These are phyloP conservation scores for Xylaria curta DNA, from an alignment of 495 filamentous ascomycete genomes.

Conservation along the genomic window DNA sequence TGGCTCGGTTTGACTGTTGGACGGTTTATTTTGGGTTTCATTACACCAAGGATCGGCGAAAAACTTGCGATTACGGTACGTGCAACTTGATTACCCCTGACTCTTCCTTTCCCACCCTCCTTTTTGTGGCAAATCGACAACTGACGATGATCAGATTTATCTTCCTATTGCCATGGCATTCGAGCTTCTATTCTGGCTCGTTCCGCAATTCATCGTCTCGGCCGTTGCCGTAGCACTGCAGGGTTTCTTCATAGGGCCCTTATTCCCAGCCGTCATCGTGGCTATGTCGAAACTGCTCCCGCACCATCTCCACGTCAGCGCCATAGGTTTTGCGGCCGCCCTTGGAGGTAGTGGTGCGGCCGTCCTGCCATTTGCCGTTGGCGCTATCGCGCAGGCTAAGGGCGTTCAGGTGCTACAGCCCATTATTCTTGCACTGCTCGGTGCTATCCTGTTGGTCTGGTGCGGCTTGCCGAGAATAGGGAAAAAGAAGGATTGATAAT, in stretches of 20 bases:
- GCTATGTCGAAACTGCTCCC: slow-evolving; percentile 84
- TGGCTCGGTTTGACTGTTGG: slow-evolving; percentile 84
- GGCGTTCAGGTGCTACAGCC: slow-evolving; percentile 83
- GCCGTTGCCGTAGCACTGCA: slow-evolving; percentile 76
- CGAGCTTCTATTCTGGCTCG: slow-evolving; percentile 82
- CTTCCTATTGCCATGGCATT: slow-evolving; percentile 67
- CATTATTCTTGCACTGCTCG: slow-evolving; percentile 71
- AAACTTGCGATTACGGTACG: slow-evolving; percentile 61
- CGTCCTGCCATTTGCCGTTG: slow-evolving; percentile 82
- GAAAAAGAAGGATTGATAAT: slow-evolving; percentile 25
- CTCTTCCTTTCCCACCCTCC: background rate
- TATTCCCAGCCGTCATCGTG: slow-evolving; percentile 81
- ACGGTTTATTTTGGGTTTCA: slow-evolving; percentile 71
- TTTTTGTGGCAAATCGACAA: slow-evolving; percentile 49
- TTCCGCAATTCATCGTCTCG: slow-evolving; percentile 76
- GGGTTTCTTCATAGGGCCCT: slow-evolving; percentile 80
- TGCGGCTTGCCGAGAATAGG: slow-evolving; percentile 23
- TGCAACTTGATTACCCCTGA: background rate
- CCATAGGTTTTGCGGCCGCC: slow-evolving; percentile 83
- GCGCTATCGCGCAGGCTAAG: slow-evolving; percentile 79
- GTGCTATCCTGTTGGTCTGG: slow-evolving; percentile 65
- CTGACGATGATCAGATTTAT: slow-evolving; percentile 59
- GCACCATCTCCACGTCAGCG: slow-evolving; percentile 75
- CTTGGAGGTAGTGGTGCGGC: slow-evolving; percentile 82
- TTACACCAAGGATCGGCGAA: slow-evolving; percentile 75